Percentiles rank a stretch among this genome's conserved stretches.
Evolutionary conservation across 306 rosid genomes (phyloP).

Genomic region (Medicago ruthenica): DNA sequence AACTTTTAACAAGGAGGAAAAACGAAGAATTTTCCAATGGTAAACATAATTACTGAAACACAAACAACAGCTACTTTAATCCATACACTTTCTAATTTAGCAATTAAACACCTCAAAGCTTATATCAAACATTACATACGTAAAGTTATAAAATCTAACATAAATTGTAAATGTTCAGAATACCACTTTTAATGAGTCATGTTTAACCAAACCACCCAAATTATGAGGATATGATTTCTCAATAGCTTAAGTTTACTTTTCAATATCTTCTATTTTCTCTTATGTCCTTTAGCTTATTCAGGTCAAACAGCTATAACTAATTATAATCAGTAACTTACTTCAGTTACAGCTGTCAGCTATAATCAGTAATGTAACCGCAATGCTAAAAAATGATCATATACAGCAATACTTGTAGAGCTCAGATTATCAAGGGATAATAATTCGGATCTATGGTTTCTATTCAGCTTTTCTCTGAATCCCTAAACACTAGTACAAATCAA

Average conservation of each 20-base stretch:
- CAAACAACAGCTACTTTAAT: constrained; percentile 10
- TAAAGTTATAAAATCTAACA: constrained; percentile 17
- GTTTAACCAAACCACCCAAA: constrained; percentile 24
- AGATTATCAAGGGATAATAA: too few relatives aligned
- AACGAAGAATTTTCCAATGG: constrained; percentile 16
- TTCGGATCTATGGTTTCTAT: not conserved
- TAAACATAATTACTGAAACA: constrained; percentile 16
- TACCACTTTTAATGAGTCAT: not conserved
- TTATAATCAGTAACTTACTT: not conserved
- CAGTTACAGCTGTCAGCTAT: not conserved
- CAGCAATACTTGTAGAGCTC: too few relatives aligned
- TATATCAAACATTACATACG: constrained; percentile 14
- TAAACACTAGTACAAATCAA: not conserved
- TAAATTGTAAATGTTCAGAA: constrained; percentile 3
- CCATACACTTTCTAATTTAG: not conserved
- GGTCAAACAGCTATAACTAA: constrained; percentile 1
- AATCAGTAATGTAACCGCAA: not conserved
- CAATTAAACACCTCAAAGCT: constrained; percentile 26
- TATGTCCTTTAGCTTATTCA: not conserved
- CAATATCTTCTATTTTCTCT: not conserved
- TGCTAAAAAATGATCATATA: not conserved
- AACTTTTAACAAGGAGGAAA: not conserved
- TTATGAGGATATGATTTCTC: not conserved
- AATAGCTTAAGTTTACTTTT: not conserved
- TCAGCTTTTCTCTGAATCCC: not conserved